phyloP scores from a whole-genome alignment of 306 rosid species.

The peach (Prunus persica) region DNA sequence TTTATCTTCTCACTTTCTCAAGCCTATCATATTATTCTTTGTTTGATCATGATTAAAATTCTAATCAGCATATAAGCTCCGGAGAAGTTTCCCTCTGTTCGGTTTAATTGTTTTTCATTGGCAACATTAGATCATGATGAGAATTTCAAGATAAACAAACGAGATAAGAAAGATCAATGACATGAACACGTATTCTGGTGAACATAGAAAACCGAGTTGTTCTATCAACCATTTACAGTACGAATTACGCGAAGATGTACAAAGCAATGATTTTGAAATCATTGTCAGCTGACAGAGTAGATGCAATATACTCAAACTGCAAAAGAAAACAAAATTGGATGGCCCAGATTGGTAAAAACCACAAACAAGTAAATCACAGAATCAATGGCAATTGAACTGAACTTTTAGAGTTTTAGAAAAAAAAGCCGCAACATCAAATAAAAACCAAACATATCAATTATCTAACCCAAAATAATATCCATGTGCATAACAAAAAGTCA shows the following conservation, averaged over 20 bases:
- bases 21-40: background rate
- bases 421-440: background rate
- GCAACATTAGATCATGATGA: background rate
- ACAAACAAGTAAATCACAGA: background rate
- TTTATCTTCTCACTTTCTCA: background rate
- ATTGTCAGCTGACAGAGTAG: background rate
- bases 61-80: background rate
- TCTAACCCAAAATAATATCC: background rate
- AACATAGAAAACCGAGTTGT: background rate
- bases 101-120: background rate
- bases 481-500: background rate
- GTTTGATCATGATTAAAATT: too few species aligned
- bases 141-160: background rate
- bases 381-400: background rate
- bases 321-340: background rate
- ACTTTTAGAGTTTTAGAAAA: too few species aligned
- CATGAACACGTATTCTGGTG: background rate
- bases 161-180: background rate
- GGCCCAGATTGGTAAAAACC: background rate
- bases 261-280: background rate
- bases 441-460: background rate
- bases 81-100: background rate
- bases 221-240: background rate
- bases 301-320: background rate
- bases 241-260: background rate